Base-by-base conservation (phyloP, 768 basidiomycete genomes). In the Rhizopogon vinicolor region DNA sequence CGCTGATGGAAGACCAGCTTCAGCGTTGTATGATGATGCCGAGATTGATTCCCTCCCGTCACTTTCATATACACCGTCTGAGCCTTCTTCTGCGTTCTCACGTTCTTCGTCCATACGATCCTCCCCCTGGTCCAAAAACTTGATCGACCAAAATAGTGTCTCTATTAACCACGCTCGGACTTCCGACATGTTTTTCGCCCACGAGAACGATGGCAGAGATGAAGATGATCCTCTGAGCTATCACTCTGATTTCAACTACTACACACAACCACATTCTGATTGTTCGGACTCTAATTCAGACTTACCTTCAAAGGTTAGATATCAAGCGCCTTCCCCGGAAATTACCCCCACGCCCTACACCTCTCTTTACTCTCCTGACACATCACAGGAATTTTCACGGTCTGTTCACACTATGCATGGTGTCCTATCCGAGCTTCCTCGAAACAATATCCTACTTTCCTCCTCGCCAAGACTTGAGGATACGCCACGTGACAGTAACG, bases 91-190 rank as follows among this genome's bases (percentile, higher is more conserved):
- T 62, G 66, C 74, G 5, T 68, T 76, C 57, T 78, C 80, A 59
- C 74, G 74, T 33, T 74, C 79, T 10, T 63, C 74, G 5, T 80
- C 80, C 5, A 59, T 63, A 46, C 72, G 67, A 19, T 74, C 74
- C 0, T 78, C 74, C 12, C 54, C 66, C 39, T 68, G 58, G 35
- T 61, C 54, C 16, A 62, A 61, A 12, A 44, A 14, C 49, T n/a
- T 53, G 41, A 29, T 57, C 54, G 44, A 59, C 63, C 52, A 63
- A 66, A 57, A 60, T 61, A 54, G 49, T 44, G 29, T 64, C 35
- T 33, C 51, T 54, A 49, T 65, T 51, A 41, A 49, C 62, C 53
- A 58, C 56, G 48, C 37, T 45, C 51, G 54, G 43, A 44, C 52
- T 53, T 35, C 53, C 48, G 33, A 54, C 43, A 37, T 33, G 33